A percentile compares a stretch with the other conserved stretches of the same genome.
phyloP scores from a whole-genome alignment of 495 filamentous ascomycete genomes.

The Penicillium subrubescens region DNA sequence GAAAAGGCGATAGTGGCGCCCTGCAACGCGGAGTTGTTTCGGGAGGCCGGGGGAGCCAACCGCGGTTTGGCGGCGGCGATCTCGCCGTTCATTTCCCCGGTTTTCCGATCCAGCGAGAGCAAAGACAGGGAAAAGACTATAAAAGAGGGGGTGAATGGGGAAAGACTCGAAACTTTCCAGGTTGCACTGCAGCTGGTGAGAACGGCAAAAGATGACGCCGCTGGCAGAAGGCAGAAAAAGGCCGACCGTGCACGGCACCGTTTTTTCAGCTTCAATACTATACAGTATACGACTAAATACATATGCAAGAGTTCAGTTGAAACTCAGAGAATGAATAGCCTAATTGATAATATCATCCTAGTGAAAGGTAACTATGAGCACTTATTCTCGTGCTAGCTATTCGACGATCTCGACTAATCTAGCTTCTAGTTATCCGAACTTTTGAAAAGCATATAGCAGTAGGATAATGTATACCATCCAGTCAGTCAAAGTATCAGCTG shows the following conservation, averaged over 20 bases:
- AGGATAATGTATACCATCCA: too few species aligned
- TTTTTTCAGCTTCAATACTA: neutral
- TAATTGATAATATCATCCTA: too few species aligned
- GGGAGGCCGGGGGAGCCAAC: slow-evolving; percentile 29
- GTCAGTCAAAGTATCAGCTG: too few species aligned
- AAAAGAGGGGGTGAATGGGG: neutral
- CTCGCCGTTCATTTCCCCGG: slow-evolving; percentile 34
- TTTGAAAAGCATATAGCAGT: too few species aligned
- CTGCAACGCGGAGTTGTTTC: slow-evolving; percentile 36
- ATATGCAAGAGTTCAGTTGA: too few species aligned
- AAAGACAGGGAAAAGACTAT: neutral
- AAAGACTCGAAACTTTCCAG: neutral
- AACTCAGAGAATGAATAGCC: neutral
- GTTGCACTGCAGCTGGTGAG: slow-evolving; percentile 14
- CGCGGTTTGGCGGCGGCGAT: slow-evolving; percentile 36
- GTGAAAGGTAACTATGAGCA: too few species aligned
- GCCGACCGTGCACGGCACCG: neutral
- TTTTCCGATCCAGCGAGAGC: neutral
- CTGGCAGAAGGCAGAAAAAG: neutral
- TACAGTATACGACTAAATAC: too few species aligned
- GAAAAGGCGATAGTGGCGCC: slow-evolving; percentile 45
- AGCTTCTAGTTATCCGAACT: too few species aligned
- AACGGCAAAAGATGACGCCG: slow-evolving; percentile 3
- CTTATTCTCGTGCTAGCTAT: too few species aligned
- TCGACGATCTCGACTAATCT: too few species aligned